These are phyloP conservation scores for Lathyrus tuberosus DNA, from an alignment of 306 rosid genomes.

Conservation along the genomic window DNA sequence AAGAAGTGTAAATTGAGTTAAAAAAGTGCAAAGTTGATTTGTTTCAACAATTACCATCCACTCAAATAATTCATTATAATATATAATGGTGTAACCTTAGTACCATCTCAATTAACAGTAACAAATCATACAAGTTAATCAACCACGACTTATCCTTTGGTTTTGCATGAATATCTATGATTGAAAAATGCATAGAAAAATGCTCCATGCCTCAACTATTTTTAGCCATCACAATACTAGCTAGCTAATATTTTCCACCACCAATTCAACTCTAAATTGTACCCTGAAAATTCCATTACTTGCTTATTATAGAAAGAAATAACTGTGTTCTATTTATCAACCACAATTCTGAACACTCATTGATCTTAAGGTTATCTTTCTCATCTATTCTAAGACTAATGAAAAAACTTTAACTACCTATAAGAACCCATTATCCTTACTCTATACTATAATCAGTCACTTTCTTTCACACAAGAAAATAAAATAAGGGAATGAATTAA, in stretches of 20 bases:
- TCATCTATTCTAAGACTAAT: conserved; percentile 33
- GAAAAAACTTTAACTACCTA: conserved; percentile 6
- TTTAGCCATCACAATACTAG: conserved; percentile 32
- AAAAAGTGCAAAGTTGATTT: background rate
- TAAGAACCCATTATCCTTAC: conserved; percentile 27
- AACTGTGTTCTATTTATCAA: background rate
- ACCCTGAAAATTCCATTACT: conserved; percentile 13
- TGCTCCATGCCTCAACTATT: conserved; percentile 6
- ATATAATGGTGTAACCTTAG: too few species aligned
- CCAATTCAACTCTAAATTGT: background rate
- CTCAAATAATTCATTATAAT: background rate
- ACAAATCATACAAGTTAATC: conserved; percentile 4
- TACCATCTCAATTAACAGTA: conserved; percentile 16
- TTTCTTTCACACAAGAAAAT: conserved; percentile 36
- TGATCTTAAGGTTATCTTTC: conserved; percentile 7
- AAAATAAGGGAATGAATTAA: conserved; percentile 33
- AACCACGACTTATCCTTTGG: background rate
- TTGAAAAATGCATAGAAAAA: background rate
- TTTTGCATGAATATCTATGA: too few species aligned
- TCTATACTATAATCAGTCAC: background rate
- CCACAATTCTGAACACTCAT: conserved; percentile 28
- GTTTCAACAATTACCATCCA: background rate
- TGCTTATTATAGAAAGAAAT: conserved; percentile 34
- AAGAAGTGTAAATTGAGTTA: too few species aligned
- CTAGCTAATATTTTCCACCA: conserved; percentile 29